Base-by-base conservation (phyloP, 768 basidiomycete species). In the Pluteus cervinus region DNA sequence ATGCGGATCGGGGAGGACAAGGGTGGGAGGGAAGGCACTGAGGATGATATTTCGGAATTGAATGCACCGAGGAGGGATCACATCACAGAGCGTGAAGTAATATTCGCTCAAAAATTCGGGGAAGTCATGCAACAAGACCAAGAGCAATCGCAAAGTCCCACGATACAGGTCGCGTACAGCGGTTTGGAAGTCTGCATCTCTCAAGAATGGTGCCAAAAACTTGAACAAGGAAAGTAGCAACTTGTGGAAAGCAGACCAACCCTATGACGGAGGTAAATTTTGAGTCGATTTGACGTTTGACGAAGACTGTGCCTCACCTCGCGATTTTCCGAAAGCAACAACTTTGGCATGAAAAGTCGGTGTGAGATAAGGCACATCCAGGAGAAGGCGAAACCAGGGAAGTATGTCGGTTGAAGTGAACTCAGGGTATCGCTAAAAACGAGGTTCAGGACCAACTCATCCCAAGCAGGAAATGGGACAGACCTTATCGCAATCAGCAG, bases 291-390 rank as follows among this genome's bases (percentile, higher is more conserved):
- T 21, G 7, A 36, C 7, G 24, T 43, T 16, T 24, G 18, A 32
- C 25, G 33, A 31, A 35, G n/a, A 28, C 17, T 33, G 41, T 5
- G 7, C 36, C 12, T 43, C 63, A 86, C 84, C 71, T 94, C 93
- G 35, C 91, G 79, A 55, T 91, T 88, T 55, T 89, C 81, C 15
- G 86, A 81, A 25, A 85, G 61, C 24, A 98, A 69, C 31, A 99
- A 61, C 57, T 96, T 94, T 10, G 96, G 93, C 91, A 99, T 93
- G 74, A 98, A 96, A 41, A 90, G 67, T 38, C 94, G 74, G 62
- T 98, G 96, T 16, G 96, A 97, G 53, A 99, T 81, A 30, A 98
- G 71, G 46, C 85, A 86, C 73, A 97, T 81, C 94, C 94, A 99
- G 11, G 92, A 94, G 63, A 98, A 99, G 1, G 93, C 86, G 59